phyloP scores from a whole-genome alignment of 441 rosid genomes.

The Pelargonium citronellum region DNA sequence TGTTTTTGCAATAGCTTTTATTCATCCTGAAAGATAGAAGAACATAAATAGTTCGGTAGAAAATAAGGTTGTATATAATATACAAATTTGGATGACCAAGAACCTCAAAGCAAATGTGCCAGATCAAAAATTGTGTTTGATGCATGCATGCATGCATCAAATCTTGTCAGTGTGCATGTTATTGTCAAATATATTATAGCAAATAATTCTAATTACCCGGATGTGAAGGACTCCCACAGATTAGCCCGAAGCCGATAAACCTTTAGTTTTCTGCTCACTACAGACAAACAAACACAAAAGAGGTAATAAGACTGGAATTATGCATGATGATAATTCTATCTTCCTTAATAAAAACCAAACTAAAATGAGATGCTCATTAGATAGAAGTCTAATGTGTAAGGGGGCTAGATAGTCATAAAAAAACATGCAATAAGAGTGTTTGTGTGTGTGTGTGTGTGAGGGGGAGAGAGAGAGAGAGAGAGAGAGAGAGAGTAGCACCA shows the following conservation, averaged over 20 bases:
- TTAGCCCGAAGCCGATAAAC: slow-evolving; percentile 48
- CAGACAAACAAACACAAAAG: slow-evolving; percentile 16
- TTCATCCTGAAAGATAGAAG: not conserved
- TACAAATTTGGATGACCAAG: not conserved
- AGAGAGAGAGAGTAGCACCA: not conserved
- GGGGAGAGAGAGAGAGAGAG: too few species aligned
- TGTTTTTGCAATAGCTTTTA: not conserved
- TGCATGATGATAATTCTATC: not conserved
- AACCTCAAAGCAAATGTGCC: not conserved
- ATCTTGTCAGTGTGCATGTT: not conserved
- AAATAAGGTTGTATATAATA: not conserved
- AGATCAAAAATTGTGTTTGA: not conserved
- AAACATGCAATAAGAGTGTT: not conserved
- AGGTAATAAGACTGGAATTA: not conserved
- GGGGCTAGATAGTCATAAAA: not conserved
- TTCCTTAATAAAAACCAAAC: not conserved
- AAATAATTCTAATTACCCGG: slow-evolving; percentile 47
- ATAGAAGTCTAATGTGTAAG: not conserved
- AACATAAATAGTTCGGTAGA: not conserved
- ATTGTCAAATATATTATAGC: slow-evolving; percentile 5
- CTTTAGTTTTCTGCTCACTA: slow-evolving; percentile 57
- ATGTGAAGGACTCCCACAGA: slow-evolving; percentile 81
- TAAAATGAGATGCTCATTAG: not conserved
- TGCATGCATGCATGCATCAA: not conserved
- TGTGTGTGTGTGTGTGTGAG: not conserved